These are phyloP conservation scores for Podospora pseudocomata DNA, from an alignment of 495 filamentous ascomycete species.

Conservation along the genomic window DNA sequence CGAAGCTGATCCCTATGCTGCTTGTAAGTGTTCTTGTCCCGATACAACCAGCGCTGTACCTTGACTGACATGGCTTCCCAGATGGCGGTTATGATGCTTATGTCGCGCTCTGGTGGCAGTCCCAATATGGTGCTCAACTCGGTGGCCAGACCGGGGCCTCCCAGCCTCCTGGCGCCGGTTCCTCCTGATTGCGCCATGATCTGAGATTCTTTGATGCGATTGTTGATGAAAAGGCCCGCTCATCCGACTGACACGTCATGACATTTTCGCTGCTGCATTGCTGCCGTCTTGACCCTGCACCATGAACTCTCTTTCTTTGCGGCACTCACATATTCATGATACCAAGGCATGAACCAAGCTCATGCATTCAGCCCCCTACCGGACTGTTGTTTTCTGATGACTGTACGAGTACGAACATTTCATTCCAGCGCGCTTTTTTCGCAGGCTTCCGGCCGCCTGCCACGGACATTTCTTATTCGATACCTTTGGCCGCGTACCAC, in stretches of 20 bases:
- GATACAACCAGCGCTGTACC: neutral
- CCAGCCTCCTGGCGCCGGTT: slow-evolving; percentile 26
- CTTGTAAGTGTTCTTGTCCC: slow-evolving; percentile 24
- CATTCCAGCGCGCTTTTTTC: neutral
- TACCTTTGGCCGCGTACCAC: neutral
- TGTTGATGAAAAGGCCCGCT: slow-evolving; percentile 29
- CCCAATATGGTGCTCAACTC: slow-evolving; percentile 27
- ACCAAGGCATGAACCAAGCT: slow-evolving; percentile 17
- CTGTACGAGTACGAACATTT: slow-evolving; percentile 19
- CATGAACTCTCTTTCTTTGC: slow-evolving; percentile 11
- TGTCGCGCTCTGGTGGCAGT: slow-evolving; percentile 35
- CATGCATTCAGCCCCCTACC: neutral
- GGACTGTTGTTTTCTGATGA: slow-evolving; percentile 20
- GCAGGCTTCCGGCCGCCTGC: slow-evolving; percentile 12
- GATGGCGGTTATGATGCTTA: slow-evolving; percentile 37
- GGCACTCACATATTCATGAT: slow-evolving; percentile 10
- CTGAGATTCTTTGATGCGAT: slow-evolving; percentile 24
- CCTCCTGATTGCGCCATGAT: slow-evolving; percentile 29
- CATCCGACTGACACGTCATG: slow-evolving; percentile 26
- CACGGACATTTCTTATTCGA: slow-evolving; percentile 2
- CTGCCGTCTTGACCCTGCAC: slow-evolving; percentile 22
- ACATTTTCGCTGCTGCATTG: slow-evolving; percentile 20
- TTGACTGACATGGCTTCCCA: slow-evolving; percentile 4
- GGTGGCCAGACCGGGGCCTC: slow-evolving; percentile 24
- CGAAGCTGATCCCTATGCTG: slow-evolving; percentile 32